Percentiles rank a stretch among this genome's conserved stretches.
phyloP scores from a whole-genome alignment of 257 asterid species.

The Solanum lignicaule region DNA sequence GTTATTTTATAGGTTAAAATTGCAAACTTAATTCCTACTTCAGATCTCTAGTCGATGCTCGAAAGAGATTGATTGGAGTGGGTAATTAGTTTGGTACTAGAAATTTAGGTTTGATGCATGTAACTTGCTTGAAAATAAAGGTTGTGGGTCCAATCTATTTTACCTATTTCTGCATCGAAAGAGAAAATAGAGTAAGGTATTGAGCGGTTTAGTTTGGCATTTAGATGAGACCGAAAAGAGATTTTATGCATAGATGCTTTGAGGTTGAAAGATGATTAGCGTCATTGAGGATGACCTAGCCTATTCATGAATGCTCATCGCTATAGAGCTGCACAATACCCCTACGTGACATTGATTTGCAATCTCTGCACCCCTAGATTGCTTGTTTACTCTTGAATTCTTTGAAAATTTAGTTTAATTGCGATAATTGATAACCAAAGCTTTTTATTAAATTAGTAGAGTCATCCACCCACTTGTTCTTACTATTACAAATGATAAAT shows the following conservation, averaged over 20 bases:
- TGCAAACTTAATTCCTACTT: neutral
- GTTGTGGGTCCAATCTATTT: neutral
- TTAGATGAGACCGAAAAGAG: neutral
- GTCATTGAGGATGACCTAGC: neutral
- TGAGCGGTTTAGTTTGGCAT: neutral
- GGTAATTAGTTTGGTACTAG: neutral
- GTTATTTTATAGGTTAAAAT: neutral
- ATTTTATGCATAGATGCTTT: neutral
- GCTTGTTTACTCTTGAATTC: neutral
- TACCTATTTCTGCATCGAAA: too few relatives aligned
- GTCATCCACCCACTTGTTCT: neutral
- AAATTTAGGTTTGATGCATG: neutral
- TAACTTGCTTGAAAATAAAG: neutral
- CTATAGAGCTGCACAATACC: too few relatives aligned
- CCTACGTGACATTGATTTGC: neutral
- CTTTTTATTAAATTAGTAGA: neutral
- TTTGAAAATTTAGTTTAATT: neutral
- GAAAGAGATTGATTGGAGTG: too few relatives aligned
- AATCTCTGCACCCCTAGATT: too few relatives aligned
- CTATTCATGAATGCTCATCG: neutral
- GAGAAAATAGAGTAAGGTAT: neutral
- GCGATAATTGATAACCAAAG: neutral
- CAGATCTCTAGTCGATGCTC: too few relatives aligned
- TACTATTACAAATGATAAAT: neutral
- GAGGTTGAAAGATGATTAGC: too few relatives aligned